These are phyloP conservation scores for Calonectria hawksworthii DNA, from an alignment of 2,329 filamentous ascomycete species.

Conservation along the genomic window DNA sequence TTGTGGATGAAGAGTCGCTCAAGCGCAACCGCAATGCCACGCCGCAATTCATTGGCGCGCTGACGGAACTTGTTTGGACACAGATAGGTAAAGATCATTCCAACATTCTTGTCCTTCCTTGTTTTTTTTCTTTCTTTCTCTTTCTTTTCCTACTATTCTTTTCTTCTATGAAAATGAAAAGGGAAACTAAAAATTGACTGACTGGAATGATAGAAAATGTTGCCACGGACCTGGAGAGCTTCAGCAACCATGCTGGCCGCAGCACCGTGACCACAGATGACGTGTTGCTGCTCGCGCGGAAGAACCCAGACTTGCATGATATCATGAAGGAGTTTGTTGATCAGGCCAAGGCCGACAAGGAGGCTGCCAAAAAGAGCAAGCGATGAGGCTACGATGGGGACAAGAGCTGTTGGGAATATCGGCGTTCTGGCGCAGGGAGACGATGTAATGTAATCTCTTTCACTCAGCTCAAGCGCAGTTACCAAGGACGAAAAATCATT, in stretches of 20 bases:
- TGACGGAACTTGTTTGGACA: constrained; percentile 89
- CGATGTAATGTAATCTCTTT: neutral
- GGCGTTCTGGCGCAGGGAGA: constrained; percentile 32
- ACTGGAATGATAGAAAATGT: constrained; percentile 62
- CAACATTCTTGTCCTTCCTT: neutral
- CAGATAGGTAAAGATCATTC: constrained; percentile 75
- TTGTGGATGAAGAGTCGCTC: constrained; percentile 85
- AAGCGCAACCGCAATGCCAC: constrained; percentile 82
- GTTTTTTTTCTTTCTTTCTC: neutral
- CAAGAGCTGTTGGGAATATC: neutral
- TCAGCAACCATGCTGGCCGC: constrained; percentile 82
- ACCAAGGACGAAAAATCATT: neutral
- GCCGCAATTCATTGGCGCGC: constrained; percentile 87
- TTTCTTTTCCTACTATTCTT: neutral
- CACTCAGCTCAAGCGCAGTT: neutral
- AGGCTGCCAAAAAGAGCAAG: constrained; percentile 48
- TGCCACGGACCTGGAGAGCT: constrained; percentile 69
- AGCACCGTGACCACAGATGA: constrained; percentile 87
- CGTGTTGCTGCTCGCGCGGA: constrained; percentile 86
- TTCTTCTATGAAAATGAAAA: neutral
- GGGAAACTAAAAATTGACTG: neutral
- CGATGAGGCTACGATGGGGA: constrained; percentile 19
- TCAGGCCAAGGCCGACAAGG: constrained; percentile 63
- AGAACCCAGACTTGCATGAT: constrained; percentile 86
- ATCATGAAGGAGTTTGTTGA: constrained; percentile 81